These are phyloP conservation scores for Linaria vulgaris DNA, from an alignment of 257 asterid species.

Conservation along the genomic window DNA sequence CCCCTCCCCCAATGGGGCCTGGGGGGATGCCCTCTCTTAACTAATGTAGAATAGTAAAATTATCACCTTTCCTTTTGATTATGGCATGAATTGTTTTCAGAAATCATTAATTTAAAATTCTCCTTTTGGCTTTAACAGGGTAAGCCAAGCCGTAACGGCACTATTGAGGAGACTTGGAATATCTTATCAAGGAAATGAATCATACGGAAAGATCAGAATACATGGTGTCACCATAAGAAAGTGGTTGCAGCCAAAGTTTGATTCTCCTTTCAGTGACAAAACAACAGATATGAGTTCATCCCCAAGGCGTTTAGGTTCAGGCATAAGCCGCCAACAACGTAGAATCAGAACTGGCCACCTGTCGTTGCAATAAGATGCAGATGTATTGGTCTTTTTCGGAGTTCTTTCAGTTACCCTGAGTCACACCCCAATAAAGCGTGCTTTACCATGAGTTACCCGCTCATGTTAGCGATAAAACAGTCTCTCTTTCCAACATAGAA, in stretches of 20 bases:
- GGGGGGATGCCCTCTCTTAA: conserved; percentile 5
- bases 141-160: conserved; percentile 75
- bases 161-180: conserved; percentile 81
- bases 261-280: conserved; percentile 48
- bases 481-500: conserved; percentile 21
- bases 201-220: conserved; percentile 78
- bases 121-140: conserved; percentile 55
- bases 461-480: conserved; percentile 20
- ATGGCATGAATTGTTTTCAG: background rate
- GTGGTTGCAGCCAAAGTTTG: conserved; percentile 88
- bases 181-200: conserved; percentile 75
- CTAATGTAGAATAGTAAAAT: conserved; percentile 9
- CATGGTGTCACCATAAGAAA: conserved; percentile 64
- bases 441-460: conserved; percentile 7
- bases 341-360: conserved; percentile 70
- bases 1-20: conserved; percentile 1
- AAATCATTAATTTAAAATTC: conserved; percentile 12
- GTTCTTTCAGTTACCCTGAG: conserved; percentile 19
- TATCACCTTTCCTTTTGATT: conserved; percentile 17
- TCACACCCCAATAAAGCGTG: conserved; percentile 2
- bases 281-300: conserved; percentile 39
- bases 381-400: conserved; percentile 25
- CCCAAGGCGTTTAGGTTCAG: conserved; percentile 57
- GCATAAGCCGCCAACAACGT: conserved; percentile 71
- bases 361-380: conserved; percentile 48